A percentile compares a stretch with the other conserved stretches of the same genome.
Conservation (phyloP, 805 yeast genomes). For the Suhomyces kilbournensis region DNA sequence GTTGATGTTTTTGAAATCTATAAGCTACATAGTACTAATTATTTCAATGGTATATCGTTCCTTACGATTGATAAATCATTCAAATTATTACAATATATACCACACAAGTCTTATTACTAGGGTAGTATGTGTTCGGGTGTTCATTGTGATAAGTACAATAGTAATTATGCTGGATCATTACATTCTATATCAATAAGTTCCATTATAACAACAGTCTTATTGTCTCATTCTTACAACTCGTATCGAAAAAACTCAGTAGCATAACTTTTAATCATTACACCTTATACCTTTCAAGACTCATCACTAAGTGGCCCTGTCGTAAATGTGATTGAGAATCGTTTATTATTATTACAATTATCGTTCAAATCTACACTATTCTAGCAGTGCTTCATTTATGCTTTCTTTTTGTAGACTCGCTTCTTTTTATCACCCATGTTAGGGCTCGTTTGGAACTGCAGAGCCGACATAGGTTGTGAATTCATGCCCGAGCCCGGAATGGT, state of each 20-base stretch:
- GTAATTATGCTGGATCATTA: no score
- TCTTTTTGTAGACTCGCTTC: conserved; percentile 11
- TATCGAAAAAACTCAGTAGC: no score
- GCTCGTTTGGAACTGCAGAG: conserved; percentile 1
- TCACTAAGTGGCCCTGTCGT: no score
- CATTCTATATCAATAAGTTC: no score
- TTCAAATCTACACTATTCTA: background rate
- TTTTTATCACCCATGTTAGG: conserved; percentile 7
- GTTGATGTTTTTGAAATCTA: background rate
- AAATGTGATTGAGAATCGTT: no score
- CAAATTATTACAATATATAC: background rate
- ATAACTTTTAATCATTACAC: no score
- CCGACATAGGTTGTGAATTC: background rate
- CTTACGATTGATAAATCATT: background rate
- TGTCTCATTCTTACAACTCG: no score
- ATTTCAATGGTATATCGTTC: no score
- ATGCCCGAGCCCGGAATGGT: conserved; percentile 1
- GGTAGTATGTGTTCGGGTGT: no score
- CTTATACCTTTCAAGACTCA: no score
- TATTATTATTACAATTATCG: background rate
- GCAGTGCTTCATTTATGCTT: conserved; percentile 1
- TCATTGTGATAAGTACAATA: no score
- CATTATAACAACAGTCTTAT: no score
- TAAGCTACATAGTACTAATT: background rate
- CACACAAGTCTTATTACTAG: background rate